Base-by-base conservation (phyloP, 2,329 filamentous ascomycete genomes). In the Talaromyces sp. region DNA sequence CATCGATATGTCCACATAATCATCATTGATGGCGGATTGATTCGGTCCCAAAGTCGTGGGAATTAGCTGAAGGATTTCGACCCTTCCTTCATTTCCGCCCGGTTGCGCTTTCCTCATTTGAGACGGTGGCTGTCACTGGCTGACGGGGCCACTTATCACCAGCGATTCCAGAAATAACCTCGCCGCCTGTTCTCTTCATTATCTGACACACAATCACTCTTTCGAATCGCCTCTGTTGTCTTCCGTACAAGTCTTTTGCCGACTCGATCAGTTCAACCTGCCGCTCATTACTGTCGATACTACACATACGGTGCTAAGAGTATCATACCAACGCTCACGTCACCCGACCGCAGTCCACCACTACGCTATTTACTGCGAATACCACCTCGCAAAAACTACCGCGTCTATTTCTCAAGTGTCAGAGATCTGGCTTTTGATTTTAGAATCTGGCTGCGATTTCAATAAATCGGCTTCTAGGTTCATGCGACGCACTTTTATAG, bases 311-410 rank as follows among this genome's bases (percentile, higher is more conserved):
- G 39, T 50, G 28, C 23, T 28, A 35, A 33, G 46, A 12, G 28
- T 37, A 18, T 14, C 33, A 39, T 35, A 37, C n/a, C 7, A 42
- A 35, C 33, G 48, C 60, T 56, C 18, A 23, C 60, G 35, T 52
- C 44, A 40, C 44, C 58, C 58, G 58, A 52, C 35, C 55, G 60
- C 61, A 52, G 52, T 58, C 56, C 56, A 63, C 48, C 18, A 58
- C 58, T 35, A 58, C 58, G 61, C 61, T 58, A 63, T 5, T n/a
- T 11, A 39, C 62, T 61, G 46, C 58, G 59, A 64, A 37, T 23
- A 42, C 54, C 54, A 57, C 35, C 35, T 57, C 21, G 21, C 14
- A 42, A 57, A 35, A 21, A 54, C 28, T 31, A 54, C 50, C 28
- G 50, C 37, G 50, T 54, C 31, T 37, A 23, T 37, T 16, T 54